Evolutionary conservation across 78 protist species (phyloP).

Genomic region (Cavenderia fasciculata): DNA sequence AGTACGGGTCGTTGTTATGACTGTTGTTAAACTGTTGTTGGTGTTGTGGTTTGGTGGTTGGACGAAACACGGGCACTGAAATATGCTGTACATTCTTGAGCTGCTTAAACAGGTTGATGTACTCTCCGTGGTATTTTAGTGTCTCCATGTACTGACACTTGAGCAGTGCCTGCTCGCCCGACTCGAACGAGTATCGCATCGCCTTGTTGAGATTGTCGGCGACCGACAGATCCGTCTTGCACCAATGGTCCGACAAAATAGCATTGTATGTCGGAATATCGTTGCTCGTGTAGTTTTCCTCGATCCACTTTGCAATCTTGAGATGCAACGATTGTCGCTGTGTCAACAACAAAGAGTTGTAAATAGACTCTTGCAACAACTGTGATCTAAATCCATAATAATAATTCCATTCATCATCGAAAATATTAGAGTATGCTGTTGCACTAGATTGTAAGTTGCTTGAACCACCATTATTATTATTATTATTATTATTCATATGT

Average conservation of each 20-base stretch:
- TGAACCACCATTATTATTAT: too few relatives aligned
- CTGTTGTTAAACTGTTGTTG: too few relatives aligned
- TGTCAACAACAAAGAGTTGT: not conserved
- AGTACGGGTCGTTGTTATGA: too few relatives aligned
- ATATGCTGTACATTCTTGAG: constrained; percentile 3
- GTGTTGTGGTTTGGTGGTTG: too few relatives aligned
- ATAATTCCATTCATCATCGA: constrained; percentile 36
- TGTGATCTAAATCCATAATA: constrained; percentile 28
- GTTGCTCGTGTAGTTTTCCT: constrained; percentile 10
- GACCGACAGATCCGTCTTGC: constrained; percentile 20
- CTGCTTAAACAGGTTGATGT: constrained; percentile 4
- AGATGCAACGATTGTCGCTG: constrained; percentile 32
- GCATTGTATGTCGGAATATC: not conserved
- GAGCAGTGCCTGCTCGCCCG: not conserved
- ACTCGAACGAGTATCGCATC: not conserved
- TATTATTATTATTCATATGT: too few relatives aligned
- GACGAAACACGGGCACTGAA: too few relatives aligned
- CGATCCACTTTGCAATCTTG: constrained; percentile 53
- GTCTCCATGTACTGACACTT: constrained; percentile 6
- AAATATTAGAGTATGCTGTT: too few relatives aligned
- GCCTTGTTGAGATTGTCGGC: constrained; percentile 13
- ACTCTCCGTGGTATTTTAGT: constrained; percentile 18
- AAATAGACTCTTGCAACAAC: constrained; percentile 21
- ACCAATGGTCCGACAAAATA: constrained; percentile 32
- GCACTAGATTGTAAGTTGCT: too few relatives aligned